Evolutionary conservation across 352 stramenopile species (phyloP), one percentile per base, ranked within the genome.

Genomic region (Pythium apleroticum): DNA sequence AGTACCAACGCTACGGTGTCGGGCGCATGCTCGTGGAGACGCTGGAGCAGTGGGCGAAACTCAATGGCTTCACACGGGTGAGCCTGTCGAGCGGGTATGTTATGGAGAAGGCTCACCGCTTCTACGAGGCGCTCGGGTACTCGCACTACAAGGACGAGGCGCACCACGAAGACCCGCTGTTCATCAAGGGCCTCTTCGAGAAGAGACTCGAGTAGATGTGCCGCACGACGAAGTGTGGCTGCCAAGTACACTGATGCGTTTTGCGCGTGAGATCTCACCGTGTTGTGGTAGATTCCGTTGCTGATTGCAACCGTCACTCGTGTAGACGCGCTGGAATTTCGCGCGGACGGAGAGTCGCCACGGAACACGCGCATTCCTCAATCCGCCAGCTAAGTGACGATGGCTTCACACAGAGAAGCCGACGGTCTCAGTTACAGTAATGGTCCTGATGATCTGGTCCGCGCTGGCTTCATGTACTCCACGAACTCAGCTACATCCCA

Each of bases 1-100:
- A 68, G 20, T 65, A 72, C 24, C 72, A 68, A 6, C 70, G 76
- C 8, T 71, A 68, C 20, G 74, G 76, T 22, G 56, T 88, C 14
- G 76, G 75, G 3, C 70, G 66, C 15, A 45, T 71, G 12, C 67
- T 88, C 3, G 63, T 88, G 3, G 14, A 35, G 4, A 10, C 67
- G 24, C 60, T 89, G 0, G 80, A 89, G 55, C 3, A 73, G 1
- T 89, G 74, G 75, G 77, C 74, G 1, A 45, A 52, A 4, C 39
- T 31, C 0, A 52, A 76, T 10, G 62, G 61, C 1, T 69, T 73
- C n/a, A 12, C 10, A 17, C 76, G 75, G 28, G 66, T 89, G 22
- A 75, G 61, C 64, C 59, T 89, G 24, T 77, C 68, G 15, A 86
- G 75, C 0, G 73, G 67, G 1, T 57, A 60, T 3, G 46, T 64